These are phyloP conservation scores for Nigrospora osmanthi DNA, from an alignment of 2,329 filamentous ascomycete genomes.

Conservation along the genomic window DNA sequence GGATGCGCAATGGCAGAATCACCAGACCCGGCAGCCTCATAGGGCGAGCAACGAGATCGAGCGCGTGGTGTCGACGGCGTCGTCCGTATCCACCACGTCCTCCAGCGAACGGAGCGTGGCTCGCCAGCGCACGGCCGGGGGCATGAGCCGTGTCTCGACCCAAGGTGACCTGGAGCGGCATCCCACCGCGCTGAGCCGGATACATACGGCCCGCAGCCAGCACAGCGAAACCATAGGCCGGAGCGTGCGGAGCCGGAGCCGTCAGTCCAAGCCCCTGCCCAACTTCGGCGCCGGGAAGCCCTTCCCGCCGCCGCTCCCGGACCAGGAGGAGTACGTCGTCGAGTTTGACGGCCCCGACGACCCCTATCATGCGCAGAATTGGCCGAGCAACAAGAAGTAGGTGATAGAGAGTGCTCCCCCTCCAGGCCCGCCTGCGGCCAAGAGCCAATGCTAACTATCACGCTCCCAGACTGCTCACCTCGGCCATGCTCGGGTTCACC, in stretches of 20 bases:
- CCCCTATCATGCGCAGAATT: slow-evolving; percentile 81
- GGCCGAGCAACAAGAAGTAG: slow-evolving; percentile 71
- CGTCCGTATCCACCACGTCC: slow-evolving; percentile 41
- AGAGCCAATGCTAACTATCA: slow-evolving; percentile 10
- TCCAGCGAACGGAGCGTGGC: slow-evolving; percentile 26
- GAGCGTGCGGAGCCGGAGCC: slow-evolving; percentile 35
- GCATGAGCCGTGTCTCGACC: slow-evolving; percentile 56
- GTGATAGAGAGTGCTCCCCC: slow-evolving; percentile 23
- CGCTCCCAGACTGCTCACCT: slow-evolving; percentile 45
- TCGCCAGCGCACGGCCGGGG: slow-evolving; percentile 26
- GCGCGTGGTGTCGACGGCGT: slow-evolving; percentile 43
- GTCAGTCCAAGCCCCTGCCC: slow-evolving; percentile 55
- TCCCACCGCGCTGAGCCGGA: slow-evolving; percentile 61
- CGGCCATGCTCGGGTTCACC: slow-evolving; percentile 63
- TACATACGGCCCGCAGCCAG: slow-evolving; percentile 63
- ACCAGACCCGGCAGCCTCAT: slow-evolving; percentile 11
- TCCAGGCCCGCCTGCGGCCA: neutral
- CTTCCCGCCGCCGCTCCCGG: slow-evolving; percentile 62
- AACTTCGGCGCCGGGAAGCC: slow-evolving; percentile 67
- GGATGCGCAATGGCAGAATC: slow-evolving; percentile 14
- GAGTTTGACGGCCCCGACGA: slow-evolving; percentile 81
- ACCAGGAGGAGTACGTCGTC: slow-evolving; percentile 70
- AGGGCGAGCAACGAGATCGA: slow-evolving; percentile 28
- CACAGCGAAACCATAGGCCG: slow-evolving; percentile 66
- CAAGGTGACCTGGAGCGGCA: slow-evolving; percentile 61